Conservation (phyloP, 2,329 filamentous ascomycete genomes). For the Podosphaera leucotricha region DNA sequence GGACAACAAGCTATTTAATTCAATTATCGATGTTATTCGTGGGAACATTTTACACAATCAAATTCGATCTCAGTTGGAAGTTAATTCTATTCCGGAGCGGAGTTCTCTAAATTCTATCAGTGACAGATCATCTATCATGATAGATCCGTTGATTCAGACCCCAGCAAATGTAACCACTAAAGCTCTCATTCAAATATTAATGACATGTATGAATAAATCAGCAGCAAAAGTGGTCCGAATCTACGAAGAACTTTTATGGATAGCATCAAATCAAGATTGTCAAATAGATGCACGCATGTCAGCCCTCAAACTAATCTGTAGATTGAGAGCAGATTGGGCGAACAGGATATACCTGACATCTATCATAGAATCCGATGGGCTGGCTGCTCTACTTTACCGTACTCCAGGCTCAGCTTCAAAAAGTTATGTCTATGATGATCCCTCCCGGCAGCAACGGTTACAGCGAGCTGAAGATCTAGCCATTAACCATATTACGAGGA, state of each 20-base stretch:
- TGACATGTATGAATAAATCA: conserved; percentile 44
- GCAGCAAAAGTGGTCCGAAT: conserved; percentile 37
- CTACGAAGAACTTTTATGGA: conserved; percentile 38
- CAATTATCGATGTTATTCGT: conserved; percentile 29
- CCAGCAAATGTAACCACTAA: conserved; percentile 47
- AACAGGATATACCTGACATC: conserved; percentile 50
- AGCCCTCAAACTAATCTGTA: conserved; percentile 57
- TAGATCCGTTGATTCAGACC: conserved; percentile 18
- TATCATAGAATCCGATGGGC: conserved; percentile 45
- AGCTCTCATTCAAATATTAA: conserved; percentile 54
- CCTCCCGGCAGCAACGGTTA: conserved; percentile 16
- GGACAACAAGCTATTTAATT: conserved; percentile 32
- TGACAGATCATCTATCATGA: conserved; percentile 1
- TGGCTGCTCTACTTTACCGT: conserved; percentile 50
- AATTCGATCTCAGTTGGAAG: not conserved
- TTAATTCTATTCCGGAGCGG: not conserved
- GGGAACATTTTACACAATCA: conserved; percentile 26
- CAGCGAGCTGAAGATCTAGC: conserved; percentile 17
- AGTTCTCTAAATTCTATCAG: not conserved
- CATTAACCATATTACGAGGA: conserved; percentile 12
- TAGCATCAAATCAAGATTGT: conserved; percentile 33
- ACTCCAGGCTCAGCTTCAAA: conserved; percentile 27
- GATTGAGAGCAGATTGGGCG: conserved; percentile 61
- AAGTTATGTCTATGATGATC: conserved; percentile 19
- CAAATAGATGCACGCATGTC: conserved; percentile 48